A percentile compares a stretch with the other conserved stretches of the same genome.
Evolutionary conservation across 192 early-diverging fungal species (phyloP).

Genomic region (Gamsiella multidivaricata): DNA sequence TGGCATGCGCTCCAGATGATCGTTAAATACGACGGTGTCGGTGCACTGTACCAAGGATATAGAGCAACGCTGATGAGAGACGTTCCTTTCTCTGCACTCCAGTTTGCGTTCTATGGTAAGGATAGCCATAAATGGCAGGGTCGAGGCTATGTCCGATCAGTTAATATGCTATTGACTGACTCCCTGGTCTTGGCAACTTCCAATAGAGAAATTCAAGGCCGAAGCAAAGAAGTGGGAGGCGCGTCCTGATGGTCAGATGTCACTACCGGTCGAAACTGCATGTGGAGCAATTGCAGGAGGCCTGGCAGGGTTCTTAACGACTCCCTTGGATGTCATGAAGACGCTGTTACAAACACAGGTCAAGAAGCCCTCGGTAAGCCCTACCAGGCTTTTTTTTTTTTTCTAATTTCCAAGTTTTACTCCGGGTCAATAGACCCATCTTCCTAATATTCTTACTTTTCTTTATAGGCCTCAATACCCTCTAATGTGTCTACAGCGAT

Average conservation of each 20-base stretch:
- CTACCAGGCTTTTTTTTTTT: neutral
- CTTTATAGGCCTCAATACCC: neutral
- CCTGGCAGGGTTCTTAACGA: slow-evolving; percentile 68
- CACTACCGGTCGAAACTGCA: slow-evolving; percentile 56
- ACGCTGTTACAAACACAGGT: slow-evolving; percentile 67
- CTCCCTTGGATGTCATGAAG: slow-evolving; percentile 72
- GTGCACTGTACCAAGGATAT: slow-evolving; percentile 68
- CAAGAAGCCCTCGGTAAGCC: slow-evolving; percentile 41
- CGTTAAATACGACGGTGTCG: slow-evolving; percentile 71
- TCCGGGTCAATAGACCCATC: neutral
- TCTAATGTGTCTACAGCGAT: neutral
- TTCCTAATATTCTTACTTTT: neutral
- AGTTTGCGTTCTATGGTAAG: slow-evolving; percentile 70
- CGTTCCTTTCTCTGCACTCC: slow-evolving; percentile 68
- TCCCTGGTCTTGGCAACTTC: neutral
- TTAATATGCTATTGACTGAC: neutral
- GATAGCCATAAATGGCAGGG: neutral
- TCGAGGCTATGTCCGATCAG: too few relatives aligned
- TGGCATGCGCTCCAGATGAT: slow-evolving; percentile 68
- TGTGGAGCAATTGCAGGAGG: slow-evolving; percentile 67
- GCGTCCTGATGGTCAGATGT: slow-evolving; percentile 56
- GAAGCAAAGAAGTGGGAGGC: slow-evolving; percentile 54
- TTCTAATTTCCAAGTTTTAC: neutral
- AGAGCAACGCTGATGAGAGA: slow-evolving; percentile 65
- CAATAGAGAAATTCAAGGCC: slow-evolving; percentile 65